Base-by-base conservation (phyloP, 306 rosid species). In the Phaseolus lunatus region DNA sequence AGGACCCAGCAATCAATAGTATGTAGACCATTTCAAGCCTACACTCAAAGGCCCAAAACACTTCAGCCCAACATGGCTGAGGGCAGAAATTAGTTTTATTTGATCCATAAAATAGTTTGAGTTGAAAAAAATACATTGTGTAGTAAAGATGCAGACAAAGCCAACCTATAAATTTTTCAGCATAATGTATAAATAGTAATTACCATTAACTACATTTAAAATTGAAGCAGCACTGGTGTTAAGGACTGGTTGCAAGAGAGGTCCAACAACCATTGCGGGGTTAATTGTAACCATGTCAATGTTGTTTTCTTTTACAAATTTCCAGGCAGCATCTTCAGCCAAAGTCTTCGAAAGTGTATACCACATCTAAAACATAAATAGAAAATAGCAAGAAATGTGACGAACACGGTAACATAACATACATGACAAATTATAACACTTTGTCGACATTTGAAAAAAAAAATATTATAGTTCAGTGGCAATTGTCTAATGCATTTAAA, bases 321-420 rank as follows among this genome's bases (percentile, higher is more conserved):
- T 88, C 93, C 95, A 90, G 49, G 91, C 95, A 64, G 82, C 87
- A 14, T 90, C 90, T 76, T 90, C 95, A 3, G 95, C 93, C 84
- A 88, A 71, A 50, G 97, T 92, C 86, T 90, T 92, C 11, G 93
- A 72, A 47, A 76, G 67, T 2, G 5, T 70, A 64, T 89, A 87
- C 94, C 97, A 92, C 13, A 71, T 66, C 96, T 91, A 85, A 85
- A 75, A 64, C 16, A 65, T 4, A 20, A 70, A 59, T 15, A 79
- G 6, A 48, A 54, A 31, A 41, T 22, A 47, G 19, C 43, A 20
- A 39, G 71, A 80, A 78, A 78, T 31, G 15, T 19, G 18, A 62
- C 70, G 57, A 57, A 33, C 29, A 43, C 39, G 39, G 47, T 29
- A 70, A 24, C 67, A 10, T 37, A 39, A 14, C 9, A 68, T 16